Evolutionary conservation across 805 yeast genomes (phyloP).

Genomic region (Sugiyamaella marilandica): DNA sequence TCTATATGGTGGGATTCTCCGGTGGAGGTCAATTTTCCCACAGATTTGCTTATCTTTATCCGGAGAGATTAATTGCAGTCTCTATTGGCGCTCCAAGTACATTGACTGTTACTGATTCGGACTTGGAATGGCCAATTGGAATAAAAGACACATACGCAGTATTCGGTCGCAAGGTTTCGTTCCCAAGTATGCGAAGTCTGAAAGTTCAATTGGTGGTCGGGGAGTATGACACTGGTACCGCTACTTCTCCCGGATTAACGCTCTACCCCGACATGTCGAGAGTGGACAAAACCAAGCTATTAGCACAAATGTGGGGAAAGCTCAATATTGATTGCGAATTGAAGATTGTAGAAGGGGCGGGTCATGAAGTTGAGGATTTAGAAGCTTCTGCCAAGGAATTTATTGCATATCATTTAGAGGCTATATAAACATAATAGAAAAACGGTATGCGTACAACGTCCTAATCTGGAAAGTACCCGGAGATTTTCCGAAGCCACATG

Average conservation of each 20-base stretch:
- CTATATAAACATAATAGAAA: not conserved
- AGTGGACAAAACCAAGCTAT: not conserved
- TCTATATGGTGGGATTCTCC: constrained; percentile 12
- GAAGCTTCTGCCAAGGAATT: constrained; percentile 2
- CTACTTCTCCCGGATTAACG: constrained; percentile 5
- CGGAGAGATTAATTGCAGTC: constrained; percentile 5
- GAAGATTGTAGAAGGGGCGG: constrained; percentile 1
- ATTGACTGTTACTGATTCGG: not conserved
- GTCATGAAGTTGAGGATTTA: constrained; percentile 2
- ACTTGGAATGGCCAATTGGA: constrained; percentile 7
- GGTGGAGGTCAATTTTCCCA: constrained; percentile 12
- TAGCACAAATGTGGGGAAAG: not conserved
- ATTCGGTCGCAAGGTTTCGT: constrained; percentile 1
- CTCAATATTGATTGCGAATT: not conserved
- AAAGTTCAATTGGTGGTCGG: constrained; percentile 6
- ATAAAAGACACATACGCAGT: not conserved
- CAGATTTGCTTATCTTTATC: constrained; percentile 8
- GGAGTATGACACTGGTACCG: constrained; percentile 2
- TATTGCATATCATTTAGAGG: not conserved
- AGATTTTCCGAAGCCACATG: not conserved
- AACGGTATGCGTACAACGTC: no score
- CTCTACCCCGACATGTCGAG: constrained; percentile 4
- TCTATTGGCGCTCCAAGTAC: constrained; percentile 11
- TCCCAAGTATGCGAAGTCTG: not conserved
- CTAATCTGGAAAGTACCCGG: not conserved